phyloP scores from a whole-genome alignment of 2,329 filamentous ascomycete species.

The Didymella pinodella region DNA sequence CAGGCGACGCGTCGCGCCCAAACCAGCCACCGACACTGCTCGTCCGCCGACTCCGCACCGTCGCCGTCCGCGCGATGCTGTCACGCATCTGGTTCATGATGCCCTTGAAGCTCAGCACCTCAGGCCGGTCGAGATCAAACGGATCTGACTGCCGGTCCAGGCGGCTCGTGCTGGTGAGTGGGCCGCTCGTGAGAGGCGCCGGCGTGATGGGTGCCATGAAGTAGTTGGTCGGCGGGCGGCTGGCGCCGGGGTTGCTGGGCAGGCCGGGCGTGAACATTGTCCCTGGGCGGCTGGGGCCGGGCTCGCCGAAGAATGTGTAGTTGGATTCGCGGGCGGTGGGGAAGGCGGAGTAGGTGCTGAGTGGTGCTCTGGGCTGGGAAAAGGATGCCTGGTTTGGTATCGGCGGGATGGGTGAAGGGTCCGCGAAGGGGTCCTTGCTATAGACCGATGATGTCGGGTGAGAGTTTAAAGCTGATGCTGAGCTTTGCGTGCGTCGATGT shows the following conservation, averaged over 20 bases:
- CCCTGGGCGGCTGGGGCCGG: conserved; percentile 43
- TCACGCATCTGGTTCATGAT: conserved; percentile 40
- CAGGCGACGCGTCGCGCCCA: conserved; percentile 25
- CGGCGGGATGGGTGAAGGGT: conserved; percentile 32
- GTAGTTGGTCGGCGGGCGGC: conserved; percentile 36
- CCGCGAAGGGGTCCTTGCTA: conserved; percentile 39
- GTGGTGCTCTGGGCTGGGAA: conserved; percentile 5
- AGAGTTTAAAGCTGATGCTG: conserved; percentile 41
- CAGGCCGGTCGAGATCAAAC: conserved; percentile 52
- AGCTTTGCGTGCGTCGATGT: conserved; percentile 43
- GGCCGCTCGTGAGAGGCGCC: conserved; percentile 7
- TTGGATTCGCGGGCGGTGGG: conserved; percentile 38
- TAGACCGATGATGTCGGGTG: conserved; percentile 43
- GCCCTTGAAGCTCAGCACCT: conserved; percentile 48
- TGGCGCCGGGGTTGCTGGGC: conserved; percentile 12
- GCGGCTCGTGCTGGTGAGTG: conserved; percentile 21
- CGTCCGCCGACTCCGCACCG: conserved; percentile 33
- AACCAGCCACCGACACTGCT: conserved; percentile 45
- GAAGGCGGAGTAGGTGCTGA: conserved; percentile 19
- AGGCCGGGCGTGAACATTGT: conserved; percentile 24
- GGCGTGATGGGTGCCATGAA: conserved; percentile 34
- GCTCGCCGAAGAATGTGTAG: conserved; percentile 44
- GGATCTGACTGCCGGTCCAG: conserved; percentile 51
- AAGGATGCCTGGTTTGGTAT: conserved; percentile 4
- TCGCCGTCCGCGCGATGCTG: conserved; percentile 41